These are phyloP conservation scores for Monilinia polystroma DNA, from an alignment of 2,329 filamentous ascomycete genomes.

Conservation along the genomic window DNA sequence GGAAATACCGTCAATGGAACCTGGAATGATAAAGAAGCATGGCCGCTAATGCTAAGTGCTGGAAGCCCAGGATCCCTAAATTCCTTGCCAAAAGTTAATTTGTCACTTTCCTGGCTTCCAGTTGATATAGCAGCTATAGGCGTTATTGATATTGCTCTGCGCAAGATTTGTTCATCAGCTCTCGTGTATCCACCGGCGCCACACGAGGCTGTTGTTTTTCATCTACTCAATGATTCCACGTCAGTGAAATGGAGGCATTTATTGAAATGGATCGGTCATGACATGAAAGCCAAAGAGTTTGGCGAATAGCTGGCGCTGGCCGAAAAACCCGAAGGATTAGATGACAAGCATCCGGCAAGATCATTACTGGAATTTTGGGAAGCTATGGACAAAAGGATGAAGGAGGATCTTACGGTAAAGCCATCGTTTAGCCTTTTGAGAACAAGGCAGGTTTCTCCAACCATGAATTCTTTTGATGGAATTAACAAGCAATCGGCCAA, in stretches of 20 bases:
- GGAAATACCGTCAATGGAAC: conserved; percentile 46
- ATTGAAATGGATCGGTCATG: conserved; percentile 10
- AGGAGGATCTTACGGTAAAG: not conserved
- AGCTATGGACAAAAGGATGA: not conserved
- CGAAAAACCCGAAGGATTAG: not conserved
- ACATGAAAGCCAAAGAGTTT: not conserved
- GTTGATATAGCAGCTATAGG: conserved; percentile 47
- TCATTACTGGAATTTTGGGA: conserved; percentile 12
- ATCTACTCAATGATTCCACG: conserved; percentile 10
- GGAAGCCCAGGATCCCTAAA: conserved; percentile 39
- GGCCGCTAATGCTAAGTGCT: conserved; percentile 49
- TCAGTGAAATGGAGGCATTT: conserved; percentile 1
- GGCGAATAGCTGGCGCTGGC: conserved; percentile 3
- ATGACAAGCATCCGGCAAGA: conserved; percentile 7
- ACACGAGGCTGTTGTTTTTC: conserved; percentile 8
- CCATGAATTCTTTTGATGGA: not conserved
- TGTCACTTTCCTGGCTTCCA: conserved; percentile 45
- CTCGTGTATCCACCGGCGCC: not conserved
- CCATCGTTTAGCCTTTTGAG: not conserved
- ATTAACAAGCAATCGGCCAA: not conserved
- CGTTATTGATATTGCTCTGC: conserved; percentile 43
- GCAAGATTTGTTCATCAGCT: not conserved
- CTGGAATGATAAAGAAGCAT: conserved; percentile 52
- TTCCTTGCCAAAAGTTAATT: conserved; percentile 44
- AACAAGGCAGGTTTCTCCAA: conserved; percentile 6